Evolutionary conservation across 2,329 filamentous ascomycete genomes (phyloP), one percentile per base, ranked within the genome.

Genomic region (Botrytis byssoidea): DNA sequence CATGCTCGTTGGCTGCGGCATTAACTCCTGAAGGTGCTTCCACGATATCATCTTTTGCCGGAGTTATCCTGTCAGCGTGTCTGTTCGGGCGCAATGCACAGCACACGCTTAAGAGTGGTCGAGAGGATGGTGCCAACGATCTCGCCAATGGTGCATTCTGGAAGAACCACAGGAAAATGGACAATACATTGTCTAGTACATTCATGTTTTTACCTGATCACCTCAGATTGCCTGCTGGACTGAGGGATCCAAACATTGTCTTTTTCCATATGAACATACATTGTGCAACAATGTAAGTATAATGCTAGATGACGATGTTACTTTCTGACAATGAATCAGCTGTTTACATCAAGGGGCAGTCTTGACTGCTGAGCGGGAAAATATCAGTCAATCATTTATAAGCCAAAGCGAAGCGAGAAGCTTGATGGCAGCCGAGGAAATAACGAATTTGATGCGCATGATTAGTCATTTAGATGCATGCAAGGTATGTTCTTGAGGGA

Each of bases 191-290:
- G 1, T 90, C 93, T 4, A 93, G 91, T 78, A 90, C 91, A 7
- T 92, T 95, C 72, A 89, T 97, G 81, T 92, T 92, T 46, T 84
- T 98, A 9, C 94, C 95, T 0, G 90, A 91, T 73, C 85, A 89
- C 74, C 86, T 97, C 61, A 89, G 93, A 51, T 83, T 97, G 37
- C 93, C 94, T 0, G 83, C 85, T 40, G 90, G 91, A 20, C 83
- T 93, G 70, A 85, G 87, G 57, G 89, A 97, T 77, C 86, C 91
- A 0, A 90, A 93, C 64, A 89, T 93, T 10, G 87, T 97, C 0
- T 95, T 97, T 80, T 86, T 91, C 69, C 97, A 97, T 76, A 91
- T 98, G 85, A 94, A 93, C 79, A 88, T 98, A 4, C 95, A 98
- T 79, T 94, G 94, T 0, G 92, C 93, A 1, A 89, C 92, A 14